phyloP scores from a whole-genome alignment of 306 rosid genomes.

The Pyrus pyrifolia region DNA sequence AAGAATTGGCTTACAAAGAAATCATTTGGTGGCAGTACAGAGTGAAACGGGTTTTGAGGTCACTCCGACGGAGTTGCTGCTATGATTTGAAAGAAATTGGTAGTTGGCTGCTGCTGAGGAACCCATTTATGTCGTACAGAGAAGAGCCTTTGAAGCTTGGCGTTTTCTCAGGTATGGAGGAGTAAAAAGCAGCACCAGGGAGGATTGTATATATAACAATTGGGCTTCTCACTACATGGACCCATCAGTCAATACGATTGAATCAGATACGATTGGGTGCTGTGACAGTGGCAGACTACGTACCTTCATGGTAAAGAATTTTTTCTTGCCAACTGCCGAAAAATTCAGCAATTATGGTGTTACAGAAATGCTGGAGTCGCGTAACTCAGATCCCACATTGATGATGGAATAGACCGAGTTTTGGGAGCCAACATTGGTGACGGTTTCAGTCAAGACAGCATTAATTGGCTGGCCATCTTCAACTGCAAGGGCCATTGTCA shows the following conservation, averaged over 20 bases:
- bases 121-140: constrained; percentile 2
- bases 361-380: background rate
- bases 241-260: constrained; percentile 10
- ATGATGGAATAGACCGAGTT: constrained; percentile 14
- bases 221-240: constrained; percentile 19
- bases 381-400: background rate
- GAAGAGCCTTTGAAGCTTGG: constrained; percentile 10
- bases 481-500: background rate
- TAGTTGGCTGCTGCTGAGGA: background rate
- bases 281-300: background rate
- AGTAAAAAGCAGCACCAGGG: constrained; percentile 1
- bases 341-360: constrained; percentile 10
- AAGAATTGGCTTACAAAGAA: background rate
- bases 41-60: background rate
- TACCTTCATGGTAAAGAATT: too few species aligned
- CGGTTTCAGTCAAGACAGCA: too few species aligned
- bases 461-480: too few species aligned
- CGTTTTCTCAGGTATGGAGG: background rate
- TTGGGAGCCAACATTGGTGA: constrained; percentile 6
- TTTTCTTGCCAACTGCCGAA: background rate
- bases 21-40: background rate
- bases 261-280: constrained; percentile 16
- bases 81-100: background rate
- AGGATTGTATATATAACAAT: constrained; percentile 24
- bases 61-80: too few species aligned